A percentile compares a stretch with the other conserved stretches of the same genome.
Conservation (phyloP, 352 stramenopile genomes). For the Pilasporangium apinafurcum region DNA sequence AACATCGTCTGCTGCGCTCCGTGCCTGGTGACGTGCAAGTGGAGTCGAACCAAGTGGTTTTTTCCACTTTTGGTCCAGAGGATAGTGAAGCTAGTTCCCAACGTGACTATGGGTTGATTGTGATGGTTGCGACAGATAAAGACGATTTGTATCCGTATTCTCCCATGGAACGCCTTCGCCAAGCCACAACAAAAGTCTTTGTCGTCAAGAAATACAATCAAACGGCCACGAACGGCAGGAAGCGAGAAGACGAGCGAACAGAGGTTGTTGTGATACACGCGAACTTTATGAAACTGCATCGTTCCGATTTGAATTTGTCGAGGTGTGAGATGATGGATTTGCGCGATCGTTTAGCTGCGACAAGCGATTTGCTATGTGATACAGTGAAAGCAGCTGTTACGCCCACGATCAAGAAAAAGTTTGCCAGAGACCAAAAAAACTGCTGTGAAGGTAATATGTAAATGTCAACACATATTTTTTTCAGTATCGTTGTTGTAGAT, state of each 20-base stretch:
- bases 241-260: background rate
- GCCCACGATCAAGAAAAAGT: too few species aligned
- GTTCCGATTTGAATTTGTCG: background rate
- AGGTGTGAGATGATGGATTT: background rate
- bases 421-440: too few species aligned
- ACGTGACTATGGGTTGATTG: constrained; percentile 21
- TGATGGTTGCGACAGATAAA: constrained; percentile 20
- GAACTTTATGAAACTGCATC: background rate
- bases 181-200: constrained; percentile 2
- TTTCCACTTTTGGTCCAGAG: constrained; percentile 11
- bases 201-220: background rate
- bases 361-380: too few species aligned
- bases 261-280: background rate
- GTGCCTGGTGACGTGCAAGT: background rate
- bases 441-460: too few species aligned
- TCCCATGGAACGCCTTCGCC: constrained; percentile 9
- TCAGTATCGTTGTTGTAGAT: too few species aligned
- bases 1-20: background rate
- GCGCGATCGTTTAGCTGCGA: too few species aligned
- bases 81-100: constrained; percentile 10
- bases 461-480: too few species aligned
- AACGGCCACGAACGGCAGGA: background rate
- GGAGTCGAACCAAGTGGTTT: constrained; percentile 1
- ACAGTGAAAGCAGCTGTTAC: too few species aligned
- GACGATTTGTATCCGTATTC: constrained; percentile 34